These are phyloP conservation scores for Halophytophthora batemanensis DNA, from an alignment of 352 stramenopile species.

Conservation along the genomic window DNA sequence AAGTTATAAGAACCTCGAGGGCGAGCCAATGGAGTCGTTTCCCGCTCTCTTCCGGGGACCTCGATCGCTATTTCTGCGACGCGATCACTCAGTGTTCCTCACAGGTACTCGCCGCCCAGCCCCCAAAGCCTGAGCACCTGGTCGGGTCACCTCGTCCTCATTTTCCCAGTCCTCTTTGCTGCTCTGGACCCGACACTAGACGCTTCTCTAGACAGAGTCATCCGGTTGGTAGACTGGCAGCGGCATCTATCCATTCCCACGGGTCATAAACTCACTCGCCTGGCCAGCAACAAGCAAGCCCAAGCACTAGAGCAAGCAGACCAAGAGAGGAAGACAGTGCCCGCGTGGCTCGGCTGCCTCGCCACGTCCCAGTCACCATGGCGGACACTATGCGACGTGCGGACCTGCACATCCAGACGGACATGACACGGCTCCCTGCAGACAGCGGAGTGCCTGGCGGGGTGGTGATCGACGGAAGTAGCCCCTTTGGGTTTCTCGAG, in stretches of 20 bases:
- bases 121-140: no score
- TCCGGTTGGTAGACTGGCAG: no score
- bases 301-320: conserved; percentile 2
- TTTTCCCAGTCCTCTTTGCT: no score
- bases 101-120: no score
- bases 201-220: no score
- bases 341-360: background rate
- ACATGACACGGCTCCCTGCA: conserved; percentile 20
- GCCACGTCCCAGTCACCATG: conserved; percentile 24
- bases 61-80: no score
- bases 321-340: background rate
- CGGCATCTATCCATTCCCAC: background rate
- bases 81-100: no score
- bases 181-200: no score
- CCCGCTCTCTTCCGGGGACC: no score
- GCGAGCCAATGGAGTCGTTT: no score
- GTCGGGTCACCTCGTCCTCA: no score
- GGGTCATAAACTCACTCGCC: conserved; percentile 20
- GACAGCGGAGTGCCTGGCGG: conserved; percentile 12
- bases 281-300: conserved; percentile 15
- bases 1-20: no score
- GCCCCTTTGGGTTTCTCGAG: conserved; percentile 42
- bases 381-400: conserved; percentile 46
- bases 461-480: conserved; percentile 24
- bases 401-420: conserved; percentile 56